Conservation (phyloP, 257 asterid genomes). For the Solanum habrochaites region DNA sequence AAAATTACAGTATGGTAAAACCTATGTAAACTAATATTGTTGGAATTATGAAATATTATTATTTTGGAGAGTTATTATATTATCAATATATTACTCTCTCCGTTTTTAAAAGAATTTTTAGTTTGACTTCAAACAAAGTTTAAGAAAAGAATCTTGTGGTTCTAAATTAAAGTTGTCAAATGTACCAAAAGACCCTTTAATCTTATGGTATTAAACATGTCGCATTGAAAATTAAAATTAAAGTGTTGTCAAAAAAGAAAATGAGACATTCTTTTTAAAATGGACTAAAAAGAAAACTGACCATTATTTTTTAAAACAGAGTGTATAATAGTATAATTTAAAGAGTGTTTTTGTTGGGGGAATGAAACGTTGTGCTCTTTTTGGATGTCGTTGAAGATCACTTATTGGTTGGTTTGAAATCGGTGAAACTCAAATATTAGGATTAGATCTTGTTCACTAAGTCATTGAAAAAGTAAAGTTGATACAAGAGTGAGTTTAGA, state of each 20-base stretch:
- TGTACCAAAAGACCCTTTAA: too few relatives aligned
- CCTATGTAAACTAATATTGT: not conserved
- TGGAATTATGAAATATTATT: too few relatives aligned
- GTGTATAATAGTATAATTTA: too few relatives aligned
- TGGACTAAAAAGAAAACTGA: too few relatives aligned
- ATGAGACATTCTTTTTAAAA: too few relatives aligned
- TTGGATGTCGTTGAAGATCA: not conserved
- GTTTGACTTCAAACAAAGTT: too few relatives aligned
- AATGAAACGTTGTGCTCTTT: not conserved
- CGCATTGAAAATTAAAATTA: accelerated
- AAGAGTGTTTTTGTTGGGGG: not conserved
- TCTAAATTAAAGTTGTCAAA: too few relatives aligned
- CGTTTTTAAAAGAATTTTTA: too few relatives aligned
- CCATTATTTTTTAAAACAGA: too few relatives aligned
- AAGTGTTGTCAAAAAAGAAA: too few relatives aligned
- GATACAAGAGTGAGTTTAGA: not conserved
- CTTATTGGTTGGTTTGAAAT: not conserved
- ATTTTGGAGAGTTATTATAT: not conserved
- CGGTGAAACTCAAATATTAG: not conserved
- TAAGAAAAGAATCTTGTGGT: too few relatives aligned
- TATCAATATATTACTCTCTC: not conserved
- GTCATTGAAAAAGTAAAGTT: not conserved
- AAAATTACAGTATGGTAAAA: not conserved
- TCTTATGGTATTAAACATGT: too few relatives aligned
- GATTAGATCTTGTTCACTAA: not conserved